Conservation (phyloP, 495 filamentous ascomycete species). For the Neurospora sp. region DNA sequence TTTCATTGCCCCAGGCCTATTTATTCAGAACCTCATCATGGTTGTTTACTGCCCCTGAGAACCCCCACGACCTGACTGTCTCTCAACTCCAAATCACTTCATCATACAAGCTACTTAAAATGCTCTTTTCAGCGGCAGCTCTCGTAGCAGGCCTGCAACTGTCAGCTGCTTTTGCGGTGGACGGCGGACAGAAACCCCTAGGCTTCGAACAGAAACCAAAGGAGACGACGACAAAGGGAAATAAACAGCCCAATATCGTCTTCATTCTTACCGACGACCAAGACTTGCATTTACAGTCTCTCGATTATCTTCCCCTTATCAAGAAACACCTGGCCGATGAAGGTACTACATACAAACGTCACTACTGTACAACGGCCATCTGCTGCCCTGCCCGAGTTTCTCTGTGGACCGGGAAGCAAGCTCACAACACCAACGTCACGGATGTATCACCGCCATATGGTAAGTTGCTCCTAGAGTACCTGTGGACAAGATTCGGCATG, state of each 20-base stretch:
- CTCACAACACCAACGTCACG: constrained; percentile 69
- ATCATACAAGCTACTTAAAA: not conserved
- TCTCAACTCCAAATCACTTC: not conserved
- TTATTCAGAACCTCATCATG: not conserved
- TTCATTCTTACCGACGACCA: constrained; percentile 61
- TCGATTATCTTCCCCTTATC: constrained; percentile 47
- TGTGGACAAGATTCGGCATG: not conserved
- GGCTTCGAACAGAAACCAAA: constrained; percentile 4
- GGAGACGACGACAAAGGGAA: not conserved
- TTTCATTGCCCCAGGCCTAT: not conserved
- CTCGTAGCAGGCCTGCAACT: constrained; percentile 12
- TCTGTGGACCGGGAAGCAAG: constrained; percentile 53
- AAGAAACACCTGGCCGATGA: constrained; percentile 40
- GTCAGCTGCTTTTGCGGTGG: not conserved
- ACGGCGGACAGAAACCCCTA: not conserved
- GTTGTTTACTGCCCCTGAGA: not conserved
- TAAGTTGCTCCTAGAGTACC: constrained; percentile 8
- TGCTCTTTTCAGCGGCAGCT: constrained; percentile 8
- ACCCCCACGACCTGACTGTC: not conserved
- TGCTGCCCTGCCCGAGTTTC: constrained; percentile 57
- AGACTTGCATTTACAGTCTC: constrained; percentile 48
- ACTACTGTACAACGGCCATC: constrained; percentile 52
- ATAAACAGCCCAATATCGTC: constrained; percentile 43
- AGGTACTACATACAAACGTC: constrained; percentile 45
- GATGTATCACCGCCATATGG: constrained; percentile 54